Conservation (phyloP, 441 rosid genomes). For the Euphorbia corollata region DNA sequence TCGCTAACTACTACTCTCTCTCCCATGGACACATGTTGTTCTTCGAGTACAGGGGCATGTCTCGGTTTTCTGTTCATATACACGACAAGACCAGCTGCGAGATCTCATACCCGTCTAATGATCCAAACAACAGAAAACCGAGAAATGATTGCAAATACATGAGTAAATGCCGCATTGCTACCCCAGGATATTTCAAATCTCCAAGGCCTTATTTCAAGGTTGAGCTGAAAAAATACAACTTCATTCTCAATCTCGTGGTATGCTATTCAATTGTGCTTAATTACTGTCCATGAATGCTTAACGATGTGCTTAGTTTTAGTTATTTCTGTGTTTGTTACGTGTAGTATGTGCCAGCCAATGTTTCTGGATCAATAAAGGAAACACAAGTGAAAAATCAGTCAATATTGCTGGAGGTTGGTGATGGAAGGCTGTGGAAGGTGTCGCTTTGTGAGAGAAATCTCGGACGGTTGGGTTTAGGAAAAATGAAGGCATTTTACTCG, state of each 20-base stretch:
- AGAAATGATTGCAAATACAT: neutral
- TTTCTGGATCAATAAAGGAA: neutral
- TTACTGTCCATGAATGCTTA: too few species aligned
- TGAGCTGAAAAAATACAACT: neutral
- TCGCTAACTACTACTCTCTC: conserved; percentile 19
- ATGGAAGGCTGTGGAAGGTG: neutral
- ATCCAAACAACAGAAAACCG: neutral
- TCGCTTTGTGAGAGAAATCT: neutral
- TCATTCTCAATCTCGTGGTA: neutral
- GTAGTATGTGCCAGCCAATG: neutral
- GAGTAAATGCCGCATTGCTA: neutral
- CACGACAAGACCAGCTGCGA: conserved; percentile 10
- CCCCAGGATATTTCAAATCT: neutral
- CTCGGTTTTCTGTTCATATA: conserved; percentile 14
- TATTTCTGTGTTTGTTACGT: neutral
- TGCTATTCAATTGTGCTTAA: neutral
- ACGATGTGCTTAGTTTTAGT: too few species aligned
- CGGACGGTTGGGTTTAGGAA: neutral
- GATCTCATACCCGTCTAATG: conserved; percentile 7
- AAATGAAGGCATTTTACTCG: neutral
- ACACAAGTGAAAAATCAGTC: neutral
- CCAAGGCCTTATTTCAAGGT: neutral
- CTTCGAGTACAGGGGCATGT: conserved; percentile 20
- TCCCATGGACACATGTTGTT: conserved; percentile 15
- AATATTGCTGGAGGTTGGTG: neutral